Conservation (phyloP, 1,284 basidiomycete genomes). For the Albatrellus sp. region DNA sequence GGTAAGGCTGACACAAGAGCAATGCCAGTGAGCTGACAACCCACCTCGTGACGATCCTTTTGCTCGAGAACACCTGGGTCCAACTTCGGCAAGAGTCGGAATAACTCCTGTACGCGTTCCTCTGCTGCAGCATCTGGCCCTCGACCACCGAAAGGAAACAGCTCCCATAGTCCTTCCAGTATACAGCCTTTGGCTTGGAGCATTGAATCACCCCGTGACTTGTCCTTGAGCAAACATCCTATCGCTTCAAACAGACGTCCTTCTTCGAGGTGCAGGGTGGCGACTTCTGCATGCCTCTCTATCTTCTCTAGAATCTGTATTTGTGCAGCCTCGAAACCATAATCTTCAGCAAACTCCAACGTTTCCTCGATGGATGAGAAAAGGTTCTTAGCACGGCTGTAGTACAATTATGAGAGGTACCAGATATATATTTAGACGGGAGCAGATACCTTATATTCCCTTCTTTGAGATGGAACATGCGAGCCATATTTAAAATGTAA, state of each 20-base stretch:
- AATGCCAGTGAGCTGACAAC: no score
- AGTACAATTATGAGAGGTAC: no score
- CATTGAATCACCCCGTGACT: background rate
- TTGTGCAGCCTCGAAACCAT: slow-evolving; percentile 39
- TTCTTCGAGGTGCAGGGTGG: slow-evolving; percentile 38
- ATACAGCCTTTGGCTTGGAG: no score
- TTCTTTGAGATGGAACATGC: slow-evolving; percentile 37
- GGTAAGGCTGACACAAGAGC: no score
- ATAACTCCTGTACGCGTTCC: no score
- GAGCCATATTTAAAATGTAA: slow-evolving; percentile 34
- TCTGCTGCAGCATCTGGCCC: no score
- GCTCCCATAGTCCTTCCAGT: no score
- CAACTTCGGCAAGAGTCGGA: background rate
- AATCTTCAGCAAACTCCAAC: slow-evolving; percentile 45
- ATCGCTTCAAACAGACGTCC: slow-evolving; percentile 39
- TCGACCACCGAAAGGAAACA: no score
- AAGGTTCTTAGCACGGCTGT: no score
- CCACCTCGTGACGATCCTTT: background rate
- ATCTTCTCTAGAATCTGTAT: slow-evolving; percentile 34
- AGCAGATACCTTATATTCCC: slow-evolving; percentile 30
- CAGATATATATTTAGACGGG: background rate
- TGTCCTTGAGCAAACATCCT: slow-evolving; percentile 27
- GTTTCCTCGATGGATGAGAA: slow-evolving; percentile 42
- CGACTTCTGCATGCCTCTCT: slow-evolving; percentile 37
- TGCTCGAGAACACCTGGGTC: background rate